Percentiles rank a stretch among this genome's conserved stretches.
Evolutionary conservation across 345 rosid species (phyloP).

Genomic region (Populus pruinosa): DNA sequence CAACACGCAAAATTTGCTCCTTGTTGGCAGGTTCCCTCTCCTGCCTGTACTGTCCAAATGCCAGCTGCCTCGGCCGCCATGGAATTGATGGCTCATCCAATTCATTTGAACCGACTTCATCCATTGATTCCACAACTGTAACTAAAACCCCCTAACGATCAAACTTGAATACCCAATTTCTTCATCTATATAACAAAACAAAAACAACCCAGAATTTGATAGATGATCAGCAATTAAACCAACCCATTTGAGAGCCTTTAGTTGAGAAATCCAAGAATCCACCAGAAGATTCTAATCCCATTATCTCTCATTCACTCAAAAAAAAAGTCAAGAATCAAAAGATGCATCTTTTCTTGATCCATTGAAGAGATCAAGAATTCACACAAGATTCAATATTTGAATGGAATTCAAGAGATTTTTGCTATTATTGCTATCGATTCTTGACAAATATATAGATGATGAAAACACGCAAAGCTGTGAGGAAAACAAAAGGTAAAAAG

Average conservation of each 20-base stretch:
- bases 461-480: neutral
- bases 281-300: slow-evolving; percentile 80
- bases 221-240: slow-evolving; percentile 28
- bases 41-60: slow-evolving; percentile 44
- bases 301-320: slow-evolving; percentile 17
- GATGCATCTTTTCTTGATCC: slow-evolving; percentile 39
- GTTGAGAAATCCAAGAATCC: slow-evolving; percentile 26
- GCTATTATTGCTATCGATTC: neutral
- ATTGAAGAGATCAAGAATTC: neutral
- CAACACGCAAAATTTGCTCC: slow-evolving; percentile 38
- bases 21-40: slow-evolving; percentile 30
- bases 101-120: slow-evolving; percentile 50
- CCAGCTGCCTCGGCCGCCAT: slow-evolving; percentile 76
- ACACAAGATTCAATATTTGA: neutral
- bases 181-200: slow-evolving; percentile 19
- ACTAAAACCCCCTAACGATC: slow-evolving; percentile 28
- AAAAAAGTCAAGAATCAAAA: slow-evolving; percentile 29
- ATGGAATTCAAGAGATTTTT: neutral
- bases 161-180: slow-evolving; percentile 32
- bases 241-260: slow-evolving; percentile 14
- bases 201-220: slow-evolving; percentile 2
- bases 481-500: neutral
- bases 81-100: slow-evolving; percentile 28
- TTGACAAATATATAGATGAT: neutral
- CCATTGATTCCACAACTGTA: slow-evolving; percentile 38